These are phyloP conservation scores for Agapanthus africanus DNA, from an alignment of 106 monocot genomes.

Conservation along the genomic window DNA sequence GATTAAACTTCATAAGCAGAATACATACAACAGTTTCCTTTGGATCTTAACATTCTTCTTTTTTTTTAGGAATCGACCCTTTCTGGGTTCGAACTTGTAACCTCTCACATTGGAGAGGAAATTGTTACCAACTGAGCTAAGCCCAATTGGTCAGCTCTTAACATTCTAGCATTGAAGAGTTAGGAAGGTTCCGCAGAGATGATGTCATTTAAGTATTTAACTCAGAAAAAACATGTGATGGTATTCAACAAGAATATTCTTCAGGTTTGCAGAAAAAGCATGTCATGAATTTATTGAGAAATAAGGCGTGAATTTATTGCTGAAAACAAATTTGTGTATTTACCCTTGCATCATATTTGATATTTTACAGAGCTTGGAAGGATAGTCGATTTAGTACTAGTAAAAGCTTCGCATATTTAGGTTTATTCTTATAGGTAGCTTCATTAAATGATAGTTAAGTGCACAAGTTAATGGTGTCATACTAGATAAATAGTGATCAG, in stretches of 20 bases:
- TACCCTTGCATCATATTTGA: not conserved
- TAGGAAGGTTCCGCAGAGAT: not conserved
- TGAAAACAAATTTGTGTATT: not conserved
- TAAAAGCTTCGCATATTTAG: not conserved
- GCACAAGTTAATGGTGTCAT: not conserved
- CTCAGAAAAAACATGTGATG: not conserved
- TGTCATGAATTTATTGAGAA: not conserved
- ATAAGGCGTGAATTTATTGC: not conserved
- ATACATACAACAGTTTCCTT: no score
- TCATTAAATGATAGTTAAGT: not conserved
- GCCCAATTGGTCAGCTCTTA: no score
- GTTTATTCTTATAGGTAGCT: not conserved
- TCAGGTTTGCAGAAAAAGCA: not conserved
- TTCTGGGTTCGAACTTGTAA: no score
- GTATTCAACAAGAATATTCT: not conserved
- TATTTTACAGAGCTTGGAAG: not conserved
- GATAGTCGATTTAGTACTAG: not conserved
- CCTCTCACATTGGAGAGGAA: no score
- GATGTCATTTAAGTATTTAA: not conserved
- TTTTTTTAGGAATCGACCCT: no score
- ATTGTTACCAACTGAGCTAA: no score
- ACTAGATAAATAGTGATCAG: not conserved
- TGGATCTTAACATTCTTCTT: no score
- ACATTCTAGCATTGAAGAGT: not conserved
- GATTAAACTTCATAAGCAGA: no score